Evolutionary conservation across 192 early-diverging fungal species (phyloP), one percentile per base, ranked within the genome.

Genomic region (Linnemannia exigua): DNA sequence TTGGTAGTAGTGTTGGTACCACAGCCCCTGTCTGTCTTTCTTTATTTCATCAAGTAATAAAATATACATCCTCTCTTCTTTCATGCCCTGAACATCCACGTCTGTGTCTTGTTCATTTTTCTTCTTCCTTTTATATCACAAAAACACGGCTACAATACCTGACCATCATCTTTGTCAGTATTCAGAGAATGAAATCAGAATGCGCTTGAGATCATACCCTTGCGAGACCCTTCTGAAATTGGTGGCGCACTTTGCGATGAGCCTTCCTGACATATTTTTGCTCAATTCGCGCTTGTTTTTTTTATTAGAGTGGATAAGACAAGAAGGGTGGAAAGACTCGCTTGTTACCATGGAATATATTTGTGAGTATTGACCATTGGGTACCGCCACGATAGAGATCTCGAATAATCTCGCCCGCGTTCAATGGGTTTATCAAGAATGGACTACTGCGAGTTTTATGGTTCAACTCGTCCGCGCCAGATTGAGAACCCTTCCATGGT

Each of bases 381-480:
- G 91, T 91, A 33, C 89, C 67, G 25, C 92, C 92, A 8, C 92
- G 88, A 77, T 91, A 93, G 0, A 93, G 79, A 16, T 91, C 90
- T 38, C 88, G 82, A 48, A 93, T 89, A 0, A 93, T 84, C 71
- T 90, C 90, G 28, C n/a, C 88, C 91, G 54, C 87, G 83, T 16
- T 90, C 72, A 52, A 93, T 79, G 2, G 91, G 90, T 19, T 84
- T 78, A 16, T 93, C 89, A 14, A 93, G 84, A 81, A 93, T 93
- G 4, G 79, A n/a, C n/a, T n/a, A 71, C 28, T 89, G 70, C 51
- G 77, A 84, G 74, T 93, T 89, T 50, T 91, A 91, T 7, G 91
- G 75, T 17, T 87, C 86, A 17, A 93, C 92, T 33, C 92, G 85
- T n/a, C 92, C 92, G 51, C 91, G 91, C 92, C 92, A 93, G n/a